Base-by-base conservation (phyloP, 805 yeast genomes). In the Ogataea zsoltii region DNA sequence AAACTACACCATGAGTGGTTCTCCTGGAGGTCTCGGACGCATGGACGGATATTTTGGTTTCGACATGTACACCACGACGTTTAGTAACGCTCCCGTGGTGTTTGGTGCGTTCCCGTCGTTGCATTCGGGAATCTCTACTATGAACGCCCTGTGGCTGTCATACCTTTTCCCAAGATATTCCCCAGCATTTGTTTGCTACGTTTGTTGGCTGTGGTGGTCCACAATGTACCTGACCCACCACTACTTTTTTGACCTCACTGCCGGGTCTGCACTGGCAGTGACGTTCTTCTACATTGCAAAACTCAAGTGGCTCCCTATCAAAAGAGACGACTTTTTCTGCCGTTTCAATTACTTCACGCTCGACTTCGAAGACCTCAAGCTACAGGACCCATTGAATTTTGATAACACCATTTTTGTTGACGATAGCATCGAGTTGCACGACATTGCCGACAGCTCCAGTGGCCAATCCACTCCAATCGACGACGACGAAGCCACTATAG, bases 211-310 rank as follows among this genome's bases (percentile, higher is more conserved):
- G 55, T 91, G 97, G 97, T 91, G 97, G 97, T 78, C 94, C 30
- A 92, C 97, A n/a, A 91, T 92, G 98, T 91, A 91, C 67, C 75
- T 91, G 57, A 90, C 97, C 0, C 98, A 91, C 67, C 98, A 91
- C 66, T 91, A 91, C 65, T 91, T 92, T 62, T 81, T 91, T 51
- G 97, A 90, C 63, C 77, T 91, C 45, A 88, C 88, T 61, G 94
- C 90, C 7, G 98, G 97, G 26, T 90, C 96, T 1, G 76, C 79
- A 7, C 70, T 91, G 48, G 80, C 96, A 0, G 75, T 82, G 51
- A 64, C 78, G 10, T 83, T 87, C 30, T 91, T 88, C 66, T 74
- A 76, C 51, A 76, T 82, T 59, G 85, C 88, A 39, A 83, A 82
- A 61, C 80, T 83, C 58, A 77, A 74, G 15, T 64, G 63, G 49